A percentile compares a stretch with the other conserved stretches of the same genome.
These are phyloP conservation scores for Kurtzmaniella quercitrusa DNA, from an alignment of 1,139 yeast species.

Conservation along the genomic window DNA sequence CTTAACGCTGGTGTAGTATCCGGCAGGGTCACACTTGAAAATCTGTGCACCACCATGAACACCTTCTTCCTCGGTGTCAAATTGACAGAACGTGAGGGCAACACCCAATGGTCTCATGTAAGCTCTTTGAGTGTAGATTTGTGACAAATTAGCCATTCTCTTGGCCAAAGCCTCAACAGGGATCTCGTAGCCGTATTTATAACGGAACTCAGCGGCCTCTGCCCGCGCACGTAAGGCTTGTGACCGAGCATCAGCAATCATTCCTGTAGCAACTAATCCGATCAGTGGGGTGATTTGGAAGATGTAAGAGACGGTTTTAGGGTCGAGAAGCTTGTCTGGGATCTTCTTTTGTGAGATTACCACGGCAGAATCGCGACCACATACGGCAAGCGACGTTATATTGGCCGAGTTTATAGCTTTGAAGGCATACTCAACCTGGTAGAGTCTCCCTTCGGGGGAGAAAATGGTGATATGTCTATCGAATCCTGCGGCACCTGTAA, in stretches of 20 bases:
- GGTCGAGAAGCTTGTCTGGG: constrained; percentile 88
- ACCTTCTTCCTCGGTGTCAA: constrained; percentile 68
- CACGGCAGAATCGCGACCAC: constrained; percentile 88
- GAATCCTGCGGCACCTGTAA: constrained; percentile 78
- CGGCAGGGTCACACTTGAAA: constrained; percentile 96
- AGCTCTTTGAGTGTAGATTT: constrained; percentile 96
- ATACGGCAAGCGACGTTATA: constrained; percentile 81
- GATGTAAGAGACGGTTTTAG: constrained; percentile 78
- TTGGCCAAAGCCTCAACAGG: constrained; percentile 92
- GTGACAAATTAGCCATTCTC: constrained; percentile 92
- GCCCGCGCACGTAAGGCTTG: constrained; percentile 86
- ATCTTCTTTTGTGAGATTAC: constrained; percentile 92
- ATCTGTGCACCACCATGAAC: constrained; percentile 69
- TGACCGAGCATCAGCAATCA: constrained; percentile 94
- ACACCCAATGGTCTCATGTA: constrained; percentile 98
- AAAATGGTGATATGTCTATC: constrained; percentile 98
- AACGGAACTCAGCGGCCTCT: constrained; percentile 93
- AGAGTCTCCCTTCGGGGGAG: constrained; percentile 96
- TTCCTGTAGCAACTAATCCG: constrained; percentile 93
- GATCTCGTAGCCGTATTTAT: constrained; percentile 94
- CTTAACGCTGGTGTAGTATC: constrained; percentile 85
- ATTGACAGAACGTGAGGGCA: constrained; percentile 81
- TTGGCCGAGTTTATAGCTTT: constrained; percentile 94
- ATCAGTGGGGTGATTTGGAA: constrained; percentile 77
- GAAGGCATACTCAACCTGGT: constrained; percentile 97